Base-by-base conservation (phyloP, 164 flowering plant genomes). In the Nymphaea colorata region DNA sequence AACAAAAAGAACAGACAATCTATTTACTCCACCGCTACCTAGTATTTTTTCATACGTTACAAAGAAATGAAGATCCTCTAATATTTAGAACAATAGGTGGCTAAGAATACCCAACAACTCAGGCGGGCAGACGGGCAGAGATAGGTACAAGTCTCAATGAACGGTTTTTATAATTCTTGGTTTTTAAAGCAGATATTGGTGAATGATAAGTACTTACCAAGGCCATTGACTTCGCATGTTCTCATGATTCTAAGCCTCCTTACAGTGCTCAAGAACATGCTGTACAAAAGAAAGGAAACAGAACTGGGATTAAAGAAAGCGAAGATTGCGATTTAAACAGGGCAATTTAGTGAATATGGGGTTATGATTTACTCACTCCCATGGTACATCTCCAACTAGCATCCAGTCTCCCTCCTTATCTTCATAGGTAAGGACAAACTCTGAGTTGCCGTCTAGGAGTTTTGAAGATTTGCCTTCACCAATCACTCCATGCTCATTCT, bases 381-480 rank as follows among this genome's bases (percentile, higher is more conserved):
- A 89, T 64, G 92, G 92, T 71, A 89, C 90, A 78, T 89, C 96
- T 68, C 96, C 96, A 0, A 85, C 87, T 65, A 89, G 90, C 96
- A 87, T 86, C 96, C 92, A 89, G 55, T 89, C 96, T 69, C 93
- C 92, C 36, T 89, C 91, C 67, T 80, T 89, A 69, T 89, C 96
- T 73, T 87, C 88, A 68, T 89, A 89, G 36, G 92, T 89, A 44
- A 89, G 87, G 55, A 81, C 92, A 79, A 84, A 89, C 51, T 89
- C 91, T 59, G 90, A 84, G 16, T 87, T 86, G 64, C 85, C 92
- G 76, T 86, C 87, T 78, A 89, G 73, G 47, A 89, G 84, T 78
- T 78, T 85, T 6, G 85, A 81, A 25, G 71, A 41, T 64, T 75
- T 83, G 66, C 68, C 65, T 41, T 51, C 65, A 15, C 17, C 65